These are phyloP conservation scores for Scheffersomyces ergatensis DNA, from an alignment of 805 yeast species.

Conservation along the genomic window DNA sequence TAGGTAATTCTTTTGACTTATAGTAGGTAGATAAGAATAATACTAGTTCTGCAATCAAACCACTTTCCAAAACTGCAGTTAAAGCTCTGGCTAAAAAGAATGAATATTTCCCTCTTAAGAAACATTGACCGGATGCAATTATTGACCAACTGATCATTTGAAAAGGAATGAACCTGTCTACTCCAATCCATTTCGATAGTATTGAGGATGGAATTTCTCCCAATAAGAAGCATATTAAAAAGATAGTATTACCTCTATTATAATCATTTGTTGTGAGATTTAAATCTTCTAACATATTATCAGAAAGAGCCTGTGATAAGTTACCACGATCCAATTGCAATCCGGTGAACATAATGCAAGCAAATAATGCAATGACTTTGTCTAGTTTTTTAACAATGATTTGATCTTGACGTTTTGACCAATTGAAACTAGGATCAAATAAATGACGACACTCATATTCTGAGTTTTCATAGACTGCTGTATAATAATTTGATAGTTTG, in stretches of 20 bases:
- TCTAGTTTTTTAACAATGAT: slow-evolving; percentile 16
- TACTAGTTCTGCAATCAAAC: slow-evolving; percentile 49
- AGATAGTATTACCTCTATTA: slow-evolving; percentile 39
- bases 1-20: slow-evolving; percentile 53
- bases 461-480: slow-evolving; percentile 25
- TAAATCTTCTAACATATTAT: slow-evolving; percentile 28
- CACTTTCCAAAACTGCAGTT: slow-evolving; percentile 28
- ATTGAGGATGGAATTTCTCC: slow-evolving; percentile 60
- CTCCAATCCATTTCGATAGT: slow-evolving; percentile 58
- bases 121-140: slow-evolving; percentile 23
- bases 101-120: slow-evolving; percentile 16
- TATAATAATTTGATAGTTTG: slow-evolving; percentile 26
- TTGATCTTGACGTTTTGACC: slow-evolving; percentile 33
- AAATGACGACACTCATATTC: slow-evolving; percentile 30
- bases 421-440: slow-evolving; percentile 32
- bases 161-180: slow-evolving; percentile 58
- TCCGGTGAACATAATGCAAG: slow-evolving; percentile 20
- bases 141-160: slow-evolving; percentile 26
- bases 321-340: slow-evolving; percentile 23
- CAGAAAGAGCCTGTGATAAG: slow-evolving; percentile 19
- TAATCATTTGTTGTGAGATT: slow-evolving; percentile 34
- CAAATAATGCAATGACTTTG: slow-evolving; percentile 16
- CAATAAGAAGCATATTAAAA: slow-evolving; percentile 37
- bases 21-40: slow-evolving; percentile 67
- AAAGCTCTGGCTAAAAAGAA: slow-evolving; percentile 24